Percentiles rank a stretch among this genome's conserved stretches.
These are phyloP conservation scores for Boletus patriciae DNA, from an alignment of 768 basidiomycete genomes.

Conservation along the genomic window DNA sequence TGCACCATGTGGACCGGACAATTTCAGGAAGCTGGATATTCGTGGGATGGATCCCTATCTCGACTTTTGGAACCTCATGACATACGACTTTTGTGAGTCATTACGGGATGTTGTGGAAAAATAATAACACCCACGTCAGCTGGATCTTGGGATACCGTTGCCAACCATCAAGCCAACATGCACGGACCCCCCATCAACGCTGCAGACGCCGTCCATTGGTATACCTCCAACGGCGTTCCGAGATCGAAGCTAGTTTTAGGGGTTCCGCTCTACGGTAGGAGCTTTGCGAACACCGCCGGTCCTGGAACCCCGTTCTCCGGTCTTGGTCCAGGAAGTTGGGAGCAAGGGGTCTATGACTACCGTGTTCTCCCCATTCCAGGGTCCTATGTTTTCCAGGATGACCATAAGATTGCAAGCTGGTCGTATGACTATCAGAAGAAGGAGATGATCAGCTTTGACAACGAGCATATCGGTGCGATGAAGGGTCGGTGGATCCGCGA, in stretches of 20 bases:
- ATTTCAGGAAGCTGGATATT: conserved; percentile 78
- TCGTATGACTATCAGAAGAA: conserved; percentile 69
- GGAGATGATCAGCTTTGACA: conserved; percentile 86
- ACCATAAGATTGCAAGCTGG: conserved; percentile 74
- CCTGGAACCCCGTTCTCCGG: conserved; percentile 80
- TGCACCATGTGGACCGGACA: conserved; percentile 87
- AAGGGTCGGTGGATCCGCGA: conserved; percentile 82
- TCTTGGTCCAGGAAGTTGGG: conserved; percentile 88
- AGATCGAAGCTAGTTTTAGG: conserved; percentile 85
- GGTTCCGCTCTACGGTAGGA: conserved; percentile 90
- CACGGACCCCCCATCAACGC: conserved; percentile 66
- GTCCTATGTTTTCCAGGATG: conserved; percentile 64
- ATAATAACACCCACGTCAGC: conserved; percentile 41
- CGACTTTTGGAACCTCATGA: conserved; percentile 98
- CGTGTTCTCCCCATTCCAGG: conserved; percentile 81
- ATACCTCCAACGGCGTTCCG: conserved; percentile 66
- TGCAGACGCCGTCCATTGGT: conserved; percentile 67
- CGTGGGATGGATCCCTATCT: conserved; percentile 84
- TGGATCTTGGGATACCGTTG: conserved; percentile 70
- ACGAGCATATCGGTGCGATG: conserved; percentile 60
- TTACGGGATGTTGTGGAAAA: conserved; percentile 8
- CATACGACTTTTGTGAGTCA: conserved; percentile 74
- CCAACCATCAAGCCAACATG: conserved; percentile 86
- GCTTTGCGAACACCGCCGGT: conserved; percentile 83
- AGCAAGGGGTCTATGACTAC: conserved; percentile 90